Base-by-base conservation (phyloP, 2,329 filamentous ascomycete genomes). In the Aspergillus fumigatus region DNA sequence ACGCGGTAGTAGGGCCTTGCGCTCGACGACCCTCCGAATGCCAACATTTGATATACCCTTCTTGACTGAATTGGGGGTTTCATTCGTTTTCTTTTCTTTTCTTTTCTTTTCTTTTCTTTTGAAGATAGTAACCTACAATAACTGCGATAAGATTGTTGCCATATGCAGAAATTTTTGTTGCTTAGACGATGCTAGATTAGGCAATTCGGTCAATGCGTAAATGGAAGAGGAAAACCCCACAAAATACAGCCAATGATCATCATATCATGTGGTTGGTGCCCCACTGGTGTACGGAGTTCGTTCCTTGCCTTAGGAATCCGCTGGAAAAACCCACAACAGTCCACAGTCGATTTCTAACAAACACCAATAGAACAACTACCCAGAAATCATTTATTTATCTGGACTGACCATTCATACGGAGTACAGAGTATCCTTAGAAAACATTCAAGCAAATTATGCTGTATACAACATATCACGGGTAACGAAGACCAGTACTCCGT, bases 191-290 rank as follows among this genome's bases (percentile, higher is more conserved):
- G 21, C 43, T 47, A 47, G 11, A 23, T 26, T 25, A 11, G 21
- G 21, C 43, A 47, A 47, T 23, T 47, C 21, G 11, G 23, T 25
- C 23, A 26, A 23, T 25, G 19, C 14, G 50, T 55, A 55, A 48
- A 40, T 54, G 7, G 17, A 35, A 53, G 9, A 26, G 21, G 38
- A 48, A 32, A 55, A 58, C 61, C 61, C 61, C 61, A 59, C 61
- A 63, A 55, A 57, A 55, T 50, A 9, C 2, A 10, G 29, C 61
- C 57, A 63, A 63, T 63, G 11, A 11, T 43, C 25, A 26, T 26
- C 25, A 26, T 26, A 26, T 26, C 40, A 19, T 4, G 17, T 43
- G 4, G n/a, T 21, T 21, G n/a, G 8, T 45, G 14, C n/a, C 41
- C 41, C 41, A 45, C 41, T 45, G 41, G 32, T 23, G 41, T 45